Evolutionary conservation across 345 rosid genomes (phyloP).

Genomic region (Anastatica hierochuntica): DNA sequence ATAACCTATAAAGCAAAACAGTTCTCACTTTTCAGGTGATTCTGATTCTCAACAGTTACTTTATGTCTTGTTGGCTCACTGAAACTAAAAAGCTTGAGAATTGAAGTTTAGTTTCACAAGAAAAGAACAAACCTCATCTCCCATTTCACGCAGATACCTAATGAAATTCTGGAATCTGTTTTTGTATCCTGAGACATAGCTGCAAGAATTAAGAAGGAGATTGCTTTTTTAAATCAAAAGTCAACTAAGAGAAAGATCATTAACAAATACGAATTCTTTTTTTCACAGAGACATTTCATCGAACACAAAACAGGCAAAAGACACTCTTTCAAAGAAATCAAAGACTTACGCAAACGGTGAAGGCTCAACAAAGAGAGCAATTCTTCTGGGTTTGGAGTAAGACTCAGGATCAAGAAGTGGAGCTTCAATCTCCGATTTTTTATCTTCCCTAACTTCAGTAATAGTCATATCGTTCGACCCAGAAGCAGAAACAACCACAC

Average conservation of each 20-base stretch:
- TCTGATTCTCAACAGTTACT: too few species aligned
- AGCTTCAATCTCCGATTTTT: constrained; percentile 36
- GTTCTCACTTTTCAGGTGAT: not conserved
- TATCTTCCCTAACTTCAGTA: constrained; percentile 39
- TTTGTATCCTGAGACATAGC: constrained; percentile 94
- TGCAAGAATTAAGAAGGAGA: constrained; percentile 31
- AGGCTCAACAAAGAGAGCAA: constrained; percentile 95
- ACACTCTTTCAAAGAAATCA: too few species aligned
- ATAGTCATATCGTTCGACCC: constrained; percentile 40
- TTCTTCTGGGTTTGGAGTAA: constrained; percentile 54
- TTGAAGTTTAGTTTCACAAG: not conserved
- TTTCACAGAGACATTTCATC: constrained; percentile 19
- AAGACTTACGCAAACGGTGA: constrained; percentile 89
- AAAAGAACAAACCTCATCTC: constrained; percentile 65
- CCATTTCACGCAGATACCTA: constrained; percentile 87
- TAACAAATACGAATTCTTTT: not conserved
- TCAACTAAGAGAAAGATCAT: too few species aligned
- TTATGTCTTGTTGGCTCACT: not conserved
- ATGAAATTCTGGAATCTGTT: constrained; percentile 97
- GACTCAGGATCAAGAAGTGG: constrained; percentile 43
- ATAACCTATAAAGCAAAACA: constrained; percentile 44
- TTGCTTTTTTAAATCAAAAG: too few species aligned
- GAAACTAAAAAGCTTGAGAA: not conserved
- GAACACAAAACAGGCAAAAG: constrained; percentile 12
- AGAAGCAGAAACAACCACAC: constrained; percentile 15